Evolutionary conservation across 805 yeast species (phyloP), one percentile per base, ranked within the genome.

Genomic region (Barnettozyma populi): DNA sequence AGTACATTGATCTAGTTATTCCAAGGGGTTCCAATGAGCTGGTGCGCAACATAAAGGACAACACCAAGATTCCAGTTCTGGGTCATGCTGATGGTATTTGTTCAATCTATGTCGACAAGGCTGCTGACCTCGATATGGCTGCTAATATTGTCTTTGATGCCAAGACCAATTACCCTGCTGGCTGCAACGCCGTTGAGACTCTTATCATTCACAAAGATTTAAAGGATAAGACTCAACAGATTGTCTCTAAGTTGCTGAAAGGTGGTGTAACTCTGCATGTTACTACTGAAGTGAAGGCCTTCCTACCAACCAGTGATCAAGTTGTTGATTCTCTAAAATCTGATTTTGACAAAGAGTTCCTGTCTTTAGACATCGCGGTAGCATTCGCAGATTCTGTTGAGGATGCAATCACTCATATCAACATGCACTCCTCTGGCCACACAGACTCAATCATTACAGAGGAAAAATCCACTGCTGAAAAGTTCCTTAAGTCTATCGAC

Each of bases 1-100:
- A 76, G 60, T 88, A 84, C 66, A 92, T 94, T 48, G 99, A 94
- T 65, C 75, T 94, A 64, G 99, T 94, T 20, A 89, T 94, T 59
- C 99, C 99, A 51, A 79, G 99, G 60, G 99, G 99, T n/a, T 87
- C 96, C 25, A 94, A 94, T 61, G 92, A 82, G 53, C 75, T 94
- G 49, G 99, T 94, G 36, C 79, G 87, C 57, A 80, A 75, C 64
- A 90, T 94, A 65, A 94, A 95, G 68, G 75, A 78, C 23, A 79
- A 80, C 63, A 92, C 99, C 21, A 89, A 89, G 64, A 95, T 94
- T 57, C 98, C 99, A 5, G 99, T 94, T 7, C 70, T 94, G 62
- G 99, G 99, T 48, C 99, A 94, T 65, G 99, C 99, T 8, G 98
- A 94, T 67, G 99, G 99, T 41, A 84, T 92, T 51, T 94, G 99